phyloP scores from a whole-genome alignment of 139 green algal genomes.

The Chlorella sorokiniana region DNA sequence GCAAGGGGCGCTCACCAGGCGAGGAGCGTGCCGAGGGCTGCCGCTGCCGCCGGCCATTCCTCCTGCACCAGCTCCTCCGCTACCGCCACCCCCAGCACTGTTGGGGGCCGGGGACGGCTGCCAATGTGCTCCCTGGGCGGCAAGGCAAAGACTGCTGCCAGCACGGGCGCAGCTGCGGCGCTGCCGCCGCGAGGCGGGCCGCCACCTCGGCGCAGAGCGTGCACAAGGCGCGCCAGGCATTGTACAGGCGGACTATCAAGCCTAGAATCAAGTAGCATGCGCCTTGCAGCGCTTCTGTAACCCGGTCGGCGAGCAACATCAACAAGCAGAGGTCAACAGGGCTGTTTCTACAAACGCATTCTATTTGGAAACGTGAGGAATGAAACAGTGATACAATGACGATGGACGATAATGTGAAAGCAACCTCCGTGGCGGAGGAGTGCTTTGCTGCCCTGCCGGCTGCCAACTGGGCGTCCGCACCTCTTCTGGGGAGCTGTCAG shows the following conservation, averaged over 20 bases:
- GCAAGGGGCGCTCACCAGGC: neutral
- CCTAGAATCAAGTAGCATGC: neutral
- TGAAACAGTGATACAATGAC: slow-evolving; percentile 1
- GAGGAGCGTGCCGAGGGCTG: neutral
- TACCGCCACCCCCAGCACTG: neutral
- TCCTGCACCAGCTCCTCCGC: neutral
- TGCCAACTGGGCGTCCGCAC: no score
- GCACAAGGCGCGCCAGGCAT: neutral
- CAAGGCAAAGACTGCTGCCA: neutral
- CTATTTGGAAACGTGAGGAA: no score
- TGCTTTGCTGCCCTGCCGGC: no score
- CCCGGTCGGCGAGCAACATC: slow-evolving; percentile 11
- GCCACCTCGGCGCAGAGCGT: neutral
- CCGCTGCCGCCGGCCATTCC: slow-evolving; percentile 5
- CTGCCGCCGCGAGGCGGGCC: neutral
- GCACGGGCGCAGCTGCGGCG: neutral
- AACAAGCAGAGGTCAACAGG: neutral
- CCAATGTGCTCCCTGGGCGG: slow-evolving; percentile 10
- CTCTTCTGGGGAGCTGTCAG: no score
- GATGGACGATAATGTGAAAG: no score
- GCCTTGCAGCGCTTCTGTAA: neutral
- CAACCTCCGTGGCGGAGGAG: no score
- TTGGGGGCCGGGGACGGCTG: slow-evolving; percentile 5
- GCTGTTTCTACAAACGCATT: neutral
- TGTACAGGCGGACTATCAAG: neutral